A percentile compares a stretch with the other conserved stretches of the same genome.
Conservation (phyloP, 1,139 yeast species). For the Yamadazyma friedrichii region DNA sequence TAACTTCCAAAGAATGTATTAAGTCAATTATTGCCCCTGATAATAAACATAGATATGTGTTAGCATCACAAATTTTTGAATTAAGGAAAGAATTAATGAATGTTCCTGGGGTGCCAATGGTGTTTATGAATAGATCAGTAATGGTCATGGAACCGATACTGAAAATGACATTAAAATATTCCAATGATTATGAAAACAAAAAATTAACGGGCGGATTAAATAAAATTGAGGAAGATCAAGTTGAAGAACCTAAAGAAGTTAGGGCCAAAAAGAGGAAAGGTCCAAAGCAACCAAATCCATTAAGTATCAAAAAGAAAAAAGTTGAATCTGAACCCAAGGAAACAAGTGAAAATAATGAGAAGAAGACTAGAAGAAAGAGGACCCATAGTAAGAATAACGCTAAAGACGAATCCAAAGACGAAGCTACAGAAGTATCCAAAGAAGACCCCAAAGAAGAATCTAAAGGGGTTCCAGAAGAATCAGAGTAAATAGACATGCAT, state of each 20-base stretch:
- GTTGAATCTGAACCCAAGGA: conserved; percentile 14
- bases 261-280: conserved; percentile 56
- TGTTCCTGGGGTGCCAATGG: conserved; percentile 86
- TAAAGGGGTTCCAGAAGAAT: background rate
- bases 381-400: conserved; percentile 10
- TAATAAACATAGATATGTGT: conserved; percentile 86
- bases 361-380: conserved; percentile 31
- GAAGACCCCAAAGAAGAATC: background rate
- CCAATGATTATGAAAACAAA: conserved; percentile 53
- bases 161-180: conserved; percentile 59
- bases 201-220: conserved; percentile 81
- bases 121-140: conserved; percentile 85
- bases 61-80: conserved; percentile 77
- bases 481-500: conserved; percentile 4
- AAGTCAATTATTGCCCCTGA: conserved; percentile 64
- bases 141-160: conserved; percentile 96
- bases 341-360: conserved; percentile 17
- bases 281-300: conserved; percentile 78
- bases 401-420: conserved; percentile 9
- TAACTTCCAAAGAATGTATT: conserved; percentile 75
- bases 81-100: conserved; percentile 66
- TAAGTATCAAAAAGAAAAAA: conserved; percentile 75
- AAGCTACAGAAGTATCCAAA: background rate
- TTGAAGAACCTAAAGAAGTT: conserved; percentile 12
- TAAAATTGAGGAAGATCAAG: conserved; percentile 33